Evolutionary conservation across 2,329 filamentous ascomycete genomes (phyloP).

Genomic region (Cladosporium velox): DNA sequence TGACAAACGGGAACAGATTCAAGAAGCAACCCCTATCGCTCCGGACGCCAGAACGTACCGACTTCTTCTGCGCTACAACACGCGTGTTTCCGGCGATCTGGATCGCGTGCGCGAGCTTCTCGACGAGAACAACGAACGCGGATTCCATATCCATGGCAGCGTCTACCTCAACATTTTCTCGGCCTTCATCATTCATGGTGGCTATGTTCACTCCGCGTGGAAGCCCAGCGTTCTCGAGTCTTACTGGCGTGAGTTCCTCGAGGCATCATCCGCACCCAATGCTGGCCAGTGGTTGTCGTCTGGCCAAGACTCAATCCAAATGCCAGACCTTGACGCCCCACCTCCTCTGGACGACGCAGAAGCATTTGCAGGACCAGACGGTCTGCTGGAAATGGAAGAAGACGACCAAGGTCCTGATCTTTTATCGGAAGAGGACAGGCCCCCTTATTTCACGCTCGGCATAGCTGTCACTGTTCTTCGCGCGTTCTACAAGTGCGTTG

Average conservation of each 20-base stretch:
- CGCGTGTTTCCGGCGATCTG: slow-evolving; percentile 68
- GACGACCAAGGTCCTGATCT: slow-evolving; percentile 25
- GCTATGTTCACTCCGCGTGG: slow-evolving; percentile 68
- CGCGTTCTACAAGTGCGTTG: slow-evolving; percentile 65
- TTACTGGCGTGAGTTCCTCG: slow-evolving; percentile 66
- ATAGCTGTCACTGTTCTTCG: slow-evolving; percentile 62
- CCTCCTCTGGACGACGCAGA: neutral
- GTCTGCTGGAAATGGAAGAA: slow-evolving; percentile 26
- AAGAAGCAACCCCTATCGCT: slow-evolving; percentile 64
- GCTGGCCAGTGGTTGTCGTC: slow-evolving; percentile 2
- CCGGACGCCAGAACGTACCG: slow-evolving; percentile 80
- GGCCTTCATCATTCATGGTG: slow-evolving; percentile 76
- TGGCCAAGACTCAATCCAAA: neutral
- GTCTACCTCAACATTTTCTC: slow-evolving; percentile 82
- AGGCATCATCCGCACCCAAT: slow-evolving; percentile 31
- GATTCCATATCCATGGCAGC: slow-evolving; percentile 69
- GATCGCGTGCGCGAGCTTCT: slow-evolving; percentile 70
- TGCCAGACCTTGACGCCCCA: neutral
- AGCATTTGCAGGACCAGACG: slow-evolving; percentile 19
- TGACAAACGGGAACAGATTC: slow-evolving; percentile 54
- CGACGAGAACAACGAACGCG: slow-evolving; percentile 74
- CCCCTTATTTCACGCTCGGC: slow-evolving; percentile 46
- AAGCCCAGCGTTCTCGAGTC: slow-evolving; percentile 66
- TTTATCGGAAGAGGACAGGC: slow-evolving; percentile 26
- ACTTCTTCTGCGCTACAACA: slow-evolving; percentile 75